Evolutionary conservation across 352 stramenopile genomes (phyloP), one percentile per base, ranked within the genome.

Genomic region (Blastocystis sp.): DNA sequence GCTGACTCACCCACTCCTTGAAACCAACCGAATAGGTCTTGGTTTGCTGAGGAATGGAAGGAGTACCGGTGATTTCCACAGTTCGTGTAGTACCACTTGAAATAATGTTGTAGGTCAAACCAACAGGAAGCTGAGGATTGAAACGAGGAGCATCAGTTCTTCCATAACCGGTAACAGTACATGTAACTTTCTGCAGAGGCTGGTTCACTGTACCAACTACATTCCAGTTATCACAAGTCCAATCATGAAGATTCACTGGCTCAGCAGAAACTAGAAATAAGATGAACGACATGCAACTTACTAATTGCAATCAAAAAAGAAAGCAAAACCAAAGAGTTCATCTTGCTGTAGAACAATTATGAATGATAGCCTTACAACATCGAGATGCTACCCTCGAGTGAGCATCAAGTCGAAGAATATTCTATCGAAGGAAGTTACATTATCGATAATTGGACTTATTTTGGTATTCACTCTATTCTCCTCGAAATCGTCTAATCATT

Each of bases 51-150:
- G 75, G 52, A 39, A 86, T 24, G 42, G 51, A 66, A 39, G 75
- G 75, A 67, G 75, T 86, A 77, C 75, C 75, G 5, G 16, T 51
- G 46, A 86, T 86, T 43, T n/a, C 49, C 42, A 80, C 46, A 14
- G 67, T 80, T 5, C 42, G 24, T 4, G 42, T 27, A 14, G 35
- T 43, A 24, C 39, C 42, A 24, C 9, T 61, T 14, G 19, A 16
- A 39, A 42, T 80, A 1, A 5, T 7, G 11, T 58, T 24, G 24
- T 61, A 80, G 19, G 39, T 24, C 1, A 80, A 21, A 80, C 67
- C 67, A 21, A 61, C 21, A 61, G 67, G 67, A 24, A 80, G 43
- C 43, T 80, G 67, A 21, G 67, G 67, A 37, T 80, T 80, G n/a
- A 80, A 58, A 63, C 67, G 67, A 58, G 67, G 67, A 29, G 51